phyloP scores from a whole-genome alignment of 441 rosid species.

The Euphorbia celastroides region DNA sequence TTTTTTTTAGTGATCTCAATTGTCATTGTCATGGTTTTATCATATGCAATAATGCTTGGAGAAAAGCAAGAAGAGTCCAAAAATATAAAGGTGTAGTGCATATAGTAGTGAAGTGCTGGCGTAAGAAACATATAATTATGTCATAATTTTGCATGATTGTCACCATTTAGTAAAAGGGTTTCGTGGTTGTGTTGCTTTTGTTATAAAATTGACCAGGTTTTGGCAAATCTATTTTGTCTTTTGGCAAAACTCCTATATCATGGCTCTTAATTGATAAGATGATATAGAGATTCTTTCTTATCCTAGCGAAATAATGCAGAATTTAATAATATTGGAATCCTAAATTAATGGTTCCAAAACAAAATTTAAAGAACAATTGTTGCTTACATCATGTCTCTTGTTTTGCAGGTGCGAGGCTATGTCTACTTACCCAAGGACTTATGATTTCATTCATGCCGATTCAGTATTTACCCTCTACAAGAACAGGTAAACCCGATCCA shows the following conservation, averaged over 20 bases:
- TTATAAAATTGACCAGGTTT: not conserved
- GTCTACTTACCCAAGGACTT: conserved; percentile 92
- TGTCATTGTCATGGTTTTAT: not conserved
- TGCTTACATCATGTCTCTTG: not conserved
- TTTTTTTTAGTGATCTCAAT: too few species aligned
- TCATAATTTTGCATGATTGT: not conserved
- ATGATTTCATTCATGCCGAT: conserved; percentile 71
- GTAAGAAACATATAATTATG: not conserved
- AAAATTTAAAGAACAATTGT: not conserved
- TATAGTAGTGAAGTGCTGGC: not conserved
- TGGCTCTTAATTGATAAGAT: not conserved
- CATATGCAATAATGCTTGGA: conserved; percentile 1
- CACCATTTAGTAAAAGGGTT: not conserved
- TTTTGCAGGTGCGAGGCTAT: conserved; percentile 79
- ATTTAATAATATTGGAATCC: not conserved
- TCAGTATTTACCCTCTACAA: conserved; percentile 48
- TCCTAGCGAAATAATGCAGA: not conserved
- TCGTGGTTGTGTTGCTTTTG: not conserved
- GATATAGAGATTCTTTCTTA: not conserved
- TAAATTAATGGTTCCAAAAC: not conserved
- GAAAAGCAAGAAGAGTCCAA: not conserved
- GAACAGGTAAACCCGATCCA: conserved; percentile 38
- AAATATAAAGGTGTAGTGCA: too few species aligned
- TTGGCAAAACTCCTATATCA: not conserved
- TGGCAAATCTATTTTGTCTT: conserved; percentile 1